Evolutionary conservation across 2,329 filamentous ascomycete genomes (phyloP).

Genomic region (Oidium heveae): DNA sequence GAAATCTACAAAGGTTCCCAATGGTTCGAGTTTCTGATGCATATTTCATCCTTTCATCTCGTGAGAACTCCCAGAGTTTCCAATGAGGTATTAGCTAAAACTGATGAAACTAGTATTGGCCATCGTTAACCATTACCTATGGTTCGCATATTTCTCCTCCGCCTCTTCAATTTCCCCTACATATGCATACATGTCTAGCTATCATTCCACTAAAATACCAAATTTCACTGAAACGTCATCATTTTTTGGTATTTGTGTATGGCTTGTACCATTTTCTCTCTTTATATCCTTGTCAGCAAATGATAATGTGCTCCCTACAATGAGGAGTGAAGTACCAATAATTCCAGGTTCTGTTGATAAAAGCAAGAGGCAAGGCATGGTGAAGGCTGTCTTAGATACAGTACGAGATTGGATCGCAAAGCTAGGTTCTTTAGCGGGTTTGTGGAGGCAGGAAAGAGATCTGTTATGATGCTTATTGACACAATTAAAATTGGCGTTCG

Average conservation of each 20-base stretch:
- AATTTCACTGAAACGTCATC: constrained; percentile 85
- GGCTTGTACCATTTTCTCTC: constrained; percentile 83
- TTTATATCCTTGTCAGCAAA: constrained; percentile 87
- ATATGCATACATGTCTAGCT: constrained; percentile 31
- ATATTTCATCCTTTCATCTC: constrained; percentile 60
- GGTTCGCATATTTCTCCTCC: constrained; percentile 74
- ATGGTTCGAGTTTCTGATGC: constrained; percentile 73
- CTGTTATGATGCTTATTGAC: constrained; percentile 2
- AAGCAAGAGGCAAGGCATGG: constrained; percentile 34
- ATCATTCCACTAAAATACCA: constrained; percentile 39
- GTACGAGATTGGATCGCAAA: constrained; percentile 25
- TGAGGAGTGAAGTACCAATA: constrained; percentile 44
- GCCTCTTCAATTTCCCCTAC: constrained; percentile 23
- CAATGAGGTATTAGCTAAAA: neutral
- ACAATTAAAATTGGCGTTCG: neutral
- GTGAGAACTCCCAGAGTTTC: constrained; percentile 22
- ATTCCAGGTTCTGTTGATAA: constrained; percentile 16
- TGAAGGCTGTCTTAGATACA: constrained; percentile 37
- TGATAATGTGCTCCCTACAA: constrained; percentile 83
- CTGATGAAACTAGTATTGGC: constrained; percentile 36
- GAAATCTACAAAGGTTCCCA: constrained; percentile 53
- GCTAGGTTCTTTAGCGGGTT: constrained; percentile 10
- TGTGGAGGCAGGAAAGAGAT: constrained; percentile 10
- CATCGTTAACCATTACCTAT: constrained; percentile 73
- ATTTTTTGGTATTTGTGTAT: constrained; percentile 89